Evolutionary conservation across 1,284 basidiomycete genomes (phyloP).

Genomic region (Puccinia hordei): DNA sequence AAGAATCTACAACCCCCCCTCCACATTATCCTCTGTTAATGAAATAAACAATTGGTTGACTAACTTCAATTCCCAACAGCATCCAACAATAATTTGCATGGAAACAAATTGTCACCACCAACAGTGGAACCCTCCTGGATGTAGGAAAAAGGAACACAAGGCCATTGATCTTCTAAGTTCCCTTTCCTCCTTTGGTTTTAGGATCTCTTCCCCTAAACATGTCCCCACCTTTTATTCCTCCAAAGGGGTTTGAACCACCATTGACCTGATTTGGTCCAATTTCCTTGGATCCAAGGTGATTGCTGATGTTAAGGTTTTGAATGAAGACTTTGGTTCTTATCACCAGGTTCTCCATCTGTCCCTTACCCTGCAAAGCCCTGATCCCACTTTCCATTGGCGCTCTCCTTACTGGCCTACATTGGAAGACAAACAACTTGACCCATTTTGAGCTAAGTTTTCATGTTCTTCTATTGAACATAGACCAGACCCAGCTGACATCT

Average conservation of each 20-base stretch:
- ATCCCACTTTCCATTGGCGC: background rate
- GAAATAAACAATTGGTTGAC: background rate
- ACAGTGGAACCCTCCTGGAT: background rate
- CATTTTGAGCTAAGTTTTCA: too few species aligned
- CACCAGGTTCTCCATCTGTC: background rate
- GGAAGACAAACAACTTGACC: too few species aligned
- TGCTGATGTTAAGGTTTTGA: background rate
- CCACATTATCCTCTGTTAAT: background rate
- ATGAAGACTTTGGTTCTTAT: background rate
- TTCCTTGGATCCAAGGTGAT: background rate
- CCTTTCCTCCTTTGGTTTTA: background rate
- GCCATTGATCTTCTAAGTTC: background rate
- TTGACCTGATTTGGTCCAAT: slow-evolving; percentile 19
- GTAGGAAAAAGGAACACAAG: background rate
- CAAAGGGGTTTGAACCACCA: background rate
- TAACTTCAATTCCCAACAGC: background rate
- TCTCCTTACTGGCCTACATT: background rate
- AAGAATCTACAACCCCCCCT: slow-evolving; percentile 13
- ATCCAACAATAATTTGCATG: background rate
- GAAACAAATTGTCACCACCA: background rate
- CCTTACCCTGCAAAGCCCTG: background rate
- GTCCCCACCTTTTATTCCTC: background rate
- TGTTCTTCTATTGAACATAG: too few species aligned
- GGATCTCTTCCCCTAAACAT: background rate
- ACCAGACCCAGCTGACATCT: background rate